phyloP scores from a whole-genome alignment of 2,329 filamentous ascomycete genomes.

The Fonsecaea monophora region DNA sequence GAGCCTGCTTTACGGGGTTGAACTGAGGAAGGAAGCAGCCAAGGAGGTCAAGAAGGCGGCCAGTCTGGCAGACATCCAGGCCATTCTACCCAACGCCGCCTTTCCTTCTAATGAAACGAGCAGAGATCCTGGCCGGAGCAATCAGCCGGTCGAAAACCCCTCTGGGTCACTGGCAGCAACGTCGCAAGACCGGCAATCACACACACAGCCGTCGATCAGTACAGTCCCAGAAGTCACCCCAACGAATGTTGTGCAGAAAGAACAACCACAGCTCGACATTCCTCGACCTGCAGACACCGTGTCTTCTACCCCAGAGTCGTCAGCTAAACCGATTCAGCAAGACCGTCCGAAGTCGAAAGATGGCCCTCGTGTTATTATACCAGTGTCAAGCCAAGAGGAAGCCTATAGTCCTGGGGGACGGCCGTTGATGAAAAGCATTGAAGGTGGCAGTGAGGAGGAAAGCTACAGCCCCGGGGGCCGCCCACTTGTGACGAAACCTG shows the following conservation, averaged over 20 bases:
- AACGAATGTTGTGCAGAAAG: background rate
- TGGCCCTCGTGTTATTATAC: constrained; percentile 27
- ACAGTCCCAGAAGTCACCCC: background rate
- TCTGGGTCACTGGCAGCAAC: background rate
- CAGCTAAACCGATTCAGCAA: background rate
- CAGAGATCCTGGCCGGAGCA: background rate
- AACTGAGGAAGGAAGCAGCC: constrained; percentile 45
- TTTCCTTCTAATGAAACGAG: background rate
- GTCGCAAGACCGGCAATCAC: background rate
- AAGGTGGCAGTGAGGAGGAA: constrained; percentile 42
- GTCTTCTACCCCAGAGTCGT: background rate
- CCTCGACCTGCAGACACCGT: background rate
- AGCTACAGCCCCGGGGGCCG: constrained; percentile 55
- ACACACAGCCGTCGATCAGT: background rate
- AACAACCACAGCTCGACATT: background rate
- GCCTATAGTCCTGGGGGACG: constrained; percentile 63
- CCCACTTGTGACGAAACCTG: constrained; percentile 40
- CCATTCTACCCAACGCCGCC: constrained; percentile 21
- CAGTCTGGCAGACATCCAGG: constrained; percentile 31
- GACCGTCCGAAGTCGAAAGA: constrained; percentile 14
- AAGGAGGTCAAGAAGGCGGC: constrained; percentile 34
- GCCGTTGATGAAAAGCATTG: constrained; percentile 43
- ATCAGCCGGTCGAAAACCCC: background rate
- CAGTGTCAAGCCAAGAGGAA: constrained; percentile 42
- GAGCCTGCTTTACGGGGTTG: constrained; percentile 58